A percentile compares a stretch with the other conserved stretches of the same genome.
Conservation (phyloP, 1,284 basidiomycete genomes). For the Violaceomyces palustris region DNA sequence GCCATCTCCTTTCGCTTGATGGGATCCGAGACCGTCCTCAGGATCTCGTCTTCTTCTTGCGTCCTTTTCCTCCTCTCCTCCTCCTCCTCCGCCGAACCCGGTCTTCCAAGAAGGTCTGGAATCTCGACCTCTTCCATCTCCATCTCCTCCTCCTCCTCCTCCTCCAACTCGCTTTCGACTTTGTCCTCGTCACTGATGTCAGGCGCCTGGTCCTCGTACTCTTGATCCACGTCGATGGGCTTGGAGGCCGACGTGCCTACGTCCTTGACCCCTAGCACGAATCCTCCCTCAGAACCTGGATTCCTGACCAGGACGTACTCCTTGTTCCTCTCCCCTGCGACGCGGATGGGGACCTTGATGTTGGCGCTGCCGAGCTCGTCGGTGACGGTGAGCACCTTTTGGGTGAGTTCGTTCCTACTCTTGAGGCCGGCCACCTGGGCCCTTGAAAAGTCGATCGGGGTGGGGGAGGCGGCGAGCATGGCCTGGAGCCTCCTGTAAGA, state of each 20-base stretch:
- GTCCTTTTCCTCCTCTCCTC: not conserved
- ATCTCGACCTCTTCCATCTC: conserved; percentile 49
- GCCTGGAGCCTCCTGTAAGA: conserved; percentile 83
- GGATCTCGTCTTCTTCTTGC: conserved; percentile 31
- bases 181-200: conserved; percentile 26
- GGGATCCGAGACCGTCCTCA: conserved; percentile 25
- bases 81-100: not conserved
- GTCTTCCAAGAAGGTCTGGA: too few relatives aligned
- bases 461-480: conserved; percentile 76
- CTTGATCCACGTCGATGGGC: conserved; percentile 69
- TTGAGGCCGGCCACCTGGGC: conserved; percentile 73
- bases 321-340: conserved; percentile 87
- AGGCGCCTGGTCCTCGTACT: conserved; percentile 25
- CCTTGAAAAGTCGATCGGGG: conserved; percentile 88
- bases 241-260: conserved; percentile 68
- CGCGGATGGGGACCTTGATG: conserved; percentile 81
- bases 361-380: conserved; percentile 81
- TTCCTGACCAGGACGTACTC: conserved; percentile 92
- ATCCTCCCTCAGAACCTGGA: conserved; percentile 74
- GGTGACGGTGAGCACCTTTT: conserved; percentile 88
- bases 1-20: conserved; percentile 36
- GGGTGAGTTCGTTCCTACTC: conserved; percentile 85
- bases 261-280: conserved; percentile 83
- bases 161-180: conserved; percentile 12
- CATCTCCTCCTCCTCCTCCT: conserved; percentile 17